Evolutionary conservation across 768 basidiomycete genomes (phyloP), one percentile per base, ranked within the genome.

Genomic region (Punctularia strigosozonata): DNA sequence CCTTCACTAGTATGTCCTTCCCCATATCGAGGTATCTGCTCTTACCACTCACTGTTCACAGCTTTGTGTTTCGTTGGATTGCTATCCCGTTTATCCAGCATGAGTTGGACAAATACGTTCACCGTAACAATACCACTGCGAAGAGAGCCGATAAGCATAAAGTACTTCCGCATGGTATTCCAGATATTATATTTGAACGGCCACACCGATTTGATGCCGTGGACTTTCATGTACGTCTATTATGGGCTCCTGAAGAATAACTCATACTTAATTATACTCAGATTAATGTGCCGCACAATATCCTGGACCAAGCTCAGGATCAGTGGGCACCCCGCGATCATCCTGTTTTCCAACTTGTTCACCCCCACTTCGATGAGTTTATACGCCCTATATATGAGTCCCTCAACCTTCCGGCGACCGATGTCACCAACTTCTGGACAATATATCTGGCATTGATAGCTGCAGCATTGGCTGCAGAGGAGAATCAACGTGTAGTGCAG

Each of bases 61-160:
- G 67, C 0, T 45, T 65, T 15, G 41, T 66, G 0, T 69, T 69
- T 32, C 54, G 52, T 1, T 70, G 60, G 59, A 25, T 69, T 1
- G 52, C 56, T 3, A 61, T 68, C 26, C 66, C 64, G 1, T 64
- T 54, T 53, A 40, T 69, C 10, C 68, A 69, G 40, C 15, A 2
- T 0, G 62, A 67, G 40, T 40, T 67, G 0, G 56, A 69, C 38
- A 37, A 24, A 1, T 69, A 50, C 36, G 41, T 40, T 2, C 2
- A 31, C 4, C 38, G 31, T 3, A 25, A 46, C 20, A 65, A 64
- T 26, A 32, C 21, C 12, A 55, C 43, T 0, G 12, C 30, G 4
- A 48, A 47, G n/a, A 50, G 55, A 0, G 40, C 46, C 1, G 50
- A 64, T 39, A 47, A 47, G 20, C 43, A 60, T 38, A 70, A 68